These are phyloP conservation scores for Lachnellula arida DNA, from an alignment of 2,329 filamentous ascomycete species.

Conservation along the genomic window DNA sequence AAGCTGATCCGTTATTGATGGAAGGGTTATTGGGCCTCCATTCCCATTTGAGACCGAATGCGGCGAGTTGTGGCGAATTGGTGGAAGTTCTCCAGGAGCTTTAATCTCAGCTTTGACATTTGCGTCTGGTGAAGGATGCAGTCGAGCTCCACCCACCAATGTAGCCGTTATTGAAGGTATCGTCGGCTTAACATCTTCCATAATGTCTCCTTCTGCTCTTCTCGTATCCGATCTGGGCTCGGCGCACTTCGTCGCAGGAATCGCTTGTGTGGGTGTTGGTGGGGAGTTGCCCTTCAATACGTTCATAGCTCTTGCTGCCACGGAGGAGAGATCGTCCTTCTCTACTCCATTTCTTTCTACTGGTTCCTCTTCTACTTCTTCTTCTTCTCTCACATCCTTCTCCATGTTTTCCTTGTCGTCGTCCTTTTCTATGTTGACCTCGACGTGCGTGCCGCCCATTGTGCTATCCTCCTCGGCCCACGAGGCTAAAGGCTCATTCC, in stretches of 20 bases:
- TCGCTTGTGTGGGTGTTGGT: neutral
- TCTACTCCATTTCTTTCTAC: conserved; percentile 1
- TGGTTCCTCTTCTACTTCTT: neutral
- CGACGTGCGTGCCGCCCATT: conserved; percentile 16
- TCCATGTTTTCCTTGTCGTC: conserved; percentile 27
- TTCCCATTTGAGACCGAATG: conserved; percentile 26
- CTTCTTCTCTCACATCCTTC: conserved; percentile 4
- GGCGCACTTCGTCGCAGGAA: neutral
- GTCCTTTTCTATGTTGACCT: conserved; percentile 25
- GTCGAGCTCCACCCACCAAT: conserved; percentile 6
- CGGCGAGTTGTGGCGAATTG: conserved; percentile 26
- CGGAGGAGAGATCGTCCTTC: conserved; percentile 7
- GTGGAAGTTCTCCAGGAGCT: conserved; percentile 24
- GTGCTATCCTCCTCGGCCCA: conserved; percentile 39
- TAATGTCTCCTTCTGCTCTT: conserved; percentile 5
- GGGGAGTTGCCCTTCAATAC: conserved; percentile 1
- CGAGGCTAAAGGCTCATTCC: conserved; percentile 46
- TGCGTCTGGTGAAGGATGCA: conserved; percentile 13
- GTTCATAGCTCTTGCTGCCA: conserved; percentile 5
- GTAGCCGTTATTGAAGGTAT: conserved; percentile 19
- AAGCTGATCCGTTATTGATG: conserved; percentile 28
- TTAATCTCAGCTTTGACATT: conserved; percentile 16
- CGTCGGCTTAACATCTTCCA: conserved; percentile 19
- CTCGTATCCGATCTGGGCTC: neutral
- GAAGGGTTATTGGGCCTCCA: conserved; percentile 26